Evolutionary conservation across 768 basidiomycete species (phyloP).

Genomic region (Cyathus striatus): DNA sequence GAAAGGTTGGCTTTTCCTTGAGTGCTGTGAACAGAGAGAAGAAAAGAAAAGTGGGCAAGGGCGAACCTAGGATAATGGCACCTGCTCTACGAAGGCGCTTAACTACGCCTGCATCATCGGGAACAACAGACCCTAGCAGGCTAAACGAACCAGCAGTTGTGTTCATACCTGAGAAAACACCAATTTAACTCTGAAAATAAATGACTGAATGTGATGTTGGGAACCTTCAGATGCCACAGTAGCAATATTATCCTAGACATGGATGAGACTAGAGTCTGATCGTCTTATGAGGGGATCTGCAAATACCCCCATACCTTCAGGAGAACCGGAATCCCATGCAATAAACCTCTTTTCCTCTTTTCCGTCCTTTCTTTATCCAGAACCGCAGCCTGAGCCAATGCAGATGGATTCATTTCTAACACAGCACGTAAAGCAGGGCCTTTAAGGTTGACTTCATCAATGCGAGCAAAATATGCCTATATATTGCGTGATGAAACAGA

Average conservation of each 20-base stretch:
- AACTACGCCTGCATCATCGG: conserved; percentile 41
- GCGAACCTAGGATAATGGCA: conserved; percentile 38
- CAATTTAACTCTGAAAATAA: neutral
- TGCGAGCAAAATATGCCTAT: conserved; percentile 62
- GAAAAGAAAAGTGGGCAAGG: neutral
- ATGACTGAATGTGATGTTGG: neutral
- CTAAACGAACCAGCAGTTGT: conserved; percentile 42
- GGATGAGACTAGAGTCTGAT: neutral
- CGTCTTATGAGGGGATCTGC: neutral
- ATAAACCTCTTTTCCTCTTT: conserved; percentile 35
- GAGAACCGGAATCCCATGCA: conserved; percentile 52
- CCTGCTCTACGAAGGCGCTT: conserved; percentile 36
- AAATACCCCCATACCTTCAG: conserved; percentile 34
- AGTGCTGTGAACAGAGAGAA: neutral
- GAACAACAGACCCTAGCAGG: conserved; percentile 36
- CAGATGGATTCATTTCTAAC: conserved; percentile 51
- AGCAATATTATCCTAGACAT: conserved; percentile 39
- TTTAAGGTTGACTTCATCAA: conserved; percentile 63
- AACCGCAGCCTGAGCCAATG: conserved; percentile 44
- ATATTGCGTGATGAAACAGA: neutral
- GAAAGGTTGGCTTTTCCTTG: conserved; percentile 53
- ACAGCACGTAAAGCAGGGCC: conserved; percentile 55
- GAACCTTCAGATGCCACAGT: conserved; percentile 39
- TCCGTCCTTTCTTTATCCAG: conserved; percentile 40
- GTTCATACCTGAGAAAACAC: conserved; percentile 29